A percentile compares a stretch with the other conserved stretches of the same genome.
These are phyloP conservation scores for Podospora appendiculata DNA, from an alignment of 495 filamentous ascomycete genomes.

Conservation along the genomic window DNA sequence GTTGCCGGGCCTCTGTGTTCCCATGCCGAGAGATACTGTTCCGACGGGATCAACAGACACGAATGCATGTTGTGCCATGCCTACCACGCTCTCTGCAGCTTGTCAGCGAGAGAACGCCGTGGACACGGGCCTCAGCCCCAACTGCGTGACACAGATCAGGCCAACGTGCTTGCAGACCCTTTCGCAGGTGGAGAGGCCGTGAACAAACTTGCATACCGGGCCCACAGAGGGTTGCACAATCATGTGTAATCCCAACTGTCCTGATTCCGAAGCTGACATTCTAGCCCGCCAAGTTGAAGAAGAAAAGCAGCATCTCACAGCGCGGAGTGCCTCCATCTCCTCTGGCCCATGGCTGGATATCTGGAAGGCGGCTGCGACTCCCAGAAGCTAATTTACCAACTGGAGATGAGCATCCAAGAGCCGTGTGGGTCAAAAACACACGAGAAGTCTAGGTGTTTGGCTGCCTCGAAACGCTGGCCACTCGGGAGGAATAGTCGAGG, in stretches of 20 bases:
- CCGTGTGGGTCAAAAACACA: background rate
- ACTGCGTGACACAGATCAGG: background rate
- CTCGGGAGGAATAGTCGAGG: background rate
- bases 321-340: no score
- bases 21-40: background rate
- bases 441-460: background rate
- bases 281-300: no score
- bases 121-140: background rate
- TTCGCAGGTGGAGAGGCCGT: background rate
- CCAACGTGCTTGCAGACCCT: background rate
- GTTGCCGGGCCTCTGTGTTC: background rate
- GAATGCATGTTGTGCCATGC: background rate
- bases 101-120: slow-evolving; percentile 6
- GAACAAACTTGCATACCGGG: background rate
- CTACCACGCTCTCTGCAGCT: slow-evolving; percentile 7
- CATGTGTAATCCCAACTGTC: no score
- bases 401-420: background rate
- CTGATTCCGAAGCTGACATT: no score
- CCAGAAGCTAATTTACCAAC: background rate
- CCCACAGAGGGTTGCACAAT: background rate
- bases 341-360: no score
- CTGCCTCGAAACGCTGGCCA: background rate
- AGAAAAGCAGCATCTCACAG: no score
- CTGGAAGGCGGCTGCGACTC: background rate
- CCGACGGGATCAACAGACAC: slow-evolving; percentile 1